Evolutionary conservation across 352 stramenopile species (phyloP), one percentile per base, ranked within the genome.

Genomic region (Globisporangium splendens): DNA sequence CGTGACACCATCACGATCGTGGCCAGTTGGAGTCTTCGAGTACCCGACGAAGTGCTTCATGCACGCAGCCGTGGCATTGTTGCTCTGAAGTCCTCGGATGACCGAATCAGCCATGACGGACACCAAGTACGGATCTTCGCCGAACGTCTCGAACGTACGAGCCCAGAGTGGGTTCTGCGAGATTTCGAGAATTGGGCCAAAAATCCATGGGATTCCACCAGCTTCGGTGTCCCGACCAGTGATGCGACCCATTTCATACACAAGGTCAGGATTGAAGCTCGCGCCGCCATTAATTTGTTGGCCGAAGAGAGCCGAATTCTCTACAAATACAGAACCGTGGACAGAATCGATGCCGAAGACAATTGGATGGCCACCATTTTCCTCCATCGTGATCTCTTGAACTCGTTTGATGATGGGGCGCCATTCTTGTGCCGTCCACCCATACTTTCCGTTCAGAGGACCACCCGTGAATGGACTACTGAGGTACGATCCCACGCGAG

Each of bases 71-170:
- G 77, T 81, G 3, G 72, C 62, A 42, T 71, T 71, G 44, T 72
- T 77, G 50, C 65, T 72, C 63, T 98, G 91, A 28, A 98, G 76
- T 3, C 92, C 92, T 8, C 77, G 65, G 28, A 97, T 66, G 49
- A 95, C 81, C 3, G 75, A 75, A 35, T 77, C 66, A 2, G 77
- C 89, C 80, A 98, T 92, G 42, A 83, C 64, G 0, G 86, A 81
- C 1, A 88, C 88, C 7, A 97, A 28, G 33, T 89, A 59, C 8
- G 89, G 88, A 54, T 98, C 90, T 81, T 98, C 89, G 4, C 95
- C 91, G 73, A 98, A 98, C 11, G 92, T 98, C 68, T 98, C 95
- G 56, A 87, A 98, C 3, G 94, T 91, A 17, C 93, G 71, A 2
- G 24, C 24, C 24, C 24, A 31, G 28, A 35, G 28, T 11, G 28